Percentiles rank a stretch among this genome's conserved stretches.
Evolutionary conservation across 2,329 filamentous ascomycete genomes (phyloP).

Genomic region (Juglanconis sp.): DNA sequence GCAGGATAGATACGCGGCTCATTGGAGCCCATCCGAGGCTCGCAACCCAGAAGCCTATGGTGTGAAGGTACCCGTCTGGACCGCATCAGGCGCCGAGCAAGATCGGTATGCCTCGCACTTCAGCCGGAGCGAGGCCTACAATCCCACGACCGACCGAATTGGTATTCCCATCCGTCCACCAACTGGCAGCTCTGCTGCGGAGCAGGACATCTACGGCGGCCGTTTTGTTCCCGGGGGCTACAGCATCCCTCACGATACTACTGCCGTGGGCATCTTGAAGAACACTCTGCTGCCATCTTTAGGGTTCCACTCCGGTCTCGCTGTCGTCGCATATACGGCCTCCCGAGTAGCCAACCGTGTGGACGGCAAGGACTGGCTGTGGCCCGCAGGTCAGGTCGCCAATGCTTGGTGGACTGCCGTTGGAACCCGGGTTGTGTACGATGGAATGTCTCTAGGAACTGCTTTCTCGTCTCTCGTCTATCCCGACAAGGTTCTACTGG

Average conservation of each 20-base stretch:
- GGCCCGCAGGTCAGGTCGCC: slow-evolving; percentile 51
- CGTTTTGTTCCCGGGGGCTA: slow-evolving; percentile 16
- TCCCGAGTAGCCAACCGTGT: slow-evolving; percentile 51
- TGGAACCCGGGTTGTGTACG: slow-evolving; percentile 45
- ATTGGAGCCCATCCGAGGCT: slow-evolving; percentile 10
- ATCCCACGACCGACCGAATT: slow-evolving; percentile 8
- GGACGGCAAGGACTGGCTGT: slow-evolving; percentile 59
- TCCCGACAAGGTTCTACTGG: slow-evolving; percentile 53
- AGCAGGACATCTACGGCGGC: slow-evolving; percentile 16
- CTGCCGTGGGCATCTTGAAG: slow-evolving; percentile 46
- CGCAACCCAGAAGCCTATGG: slow-evolving; percentile 19
- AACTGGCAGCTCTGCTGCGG: not conserved
- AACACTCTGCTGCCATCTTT: slow-evolving; percentile 53
- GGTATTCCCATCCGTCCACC: slow-evolving; percentile 14
- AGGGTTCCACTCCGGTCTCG: slow-evolving; percentile 49
- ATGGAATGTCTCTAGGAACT: slow-evolving; percentile 41
- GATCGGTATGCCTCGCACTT: slow-evolving; percentile 20
- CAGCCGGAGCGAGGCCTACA: slow-evolving; percentile 15
- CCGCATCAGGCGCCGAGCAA: slow-evolving; percentile 20
- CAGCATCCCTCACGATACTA: slow-evolving; percentile 12
- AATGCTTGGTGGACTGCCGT: slow-evolving; percentile 61
- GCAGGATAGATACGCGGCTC: slow-evolving; percentile 15
- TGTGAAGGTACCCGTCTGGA: slow-evolving; percentile 17
- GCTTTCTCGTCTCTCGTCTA: slow-evolving; percentile 48
- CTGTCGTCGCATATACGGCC: slow-evolving; percentile 48